Conservation (phyloP, 257 asterid species). For the Mentha longifolia region DNA sequence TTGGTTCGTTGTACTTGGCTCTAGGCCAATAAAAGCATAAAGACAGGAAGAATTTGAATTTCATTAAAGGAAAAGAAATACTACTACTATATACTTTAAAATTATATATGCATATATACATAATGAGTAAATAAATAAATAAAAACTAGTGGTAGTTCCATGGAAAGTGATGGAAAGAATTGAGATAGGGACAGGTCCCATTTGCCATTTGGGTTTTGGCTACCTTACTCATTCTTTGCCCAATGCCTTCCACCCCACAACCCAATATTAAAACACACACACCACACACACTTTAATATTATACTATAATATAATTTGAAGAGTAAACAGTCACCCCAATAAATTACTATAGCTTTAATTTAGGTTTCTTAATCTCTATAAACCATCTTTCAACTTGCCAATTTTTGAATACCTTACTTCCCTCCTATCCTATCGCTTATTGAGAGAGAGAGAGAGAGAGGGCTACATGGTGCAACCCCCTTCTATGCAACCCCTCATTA, state of each 20-base stretch:
- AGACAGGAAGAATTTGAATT: constrained; percentile 36
- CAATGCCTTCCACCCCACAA: constrained; percentile 20
- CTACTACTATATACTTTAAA: too few species aligned
- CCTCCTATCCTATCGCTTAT: too few species aligned
- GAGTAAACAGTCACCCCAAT: not conserved
- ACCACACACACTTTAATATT: not conserved
- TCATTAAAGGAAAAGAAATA: not conserved
- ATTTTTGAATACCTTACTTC: too few species aligned
- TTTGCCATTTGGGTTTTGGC: constrained; percentile 41
- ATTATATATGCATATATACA: too few species aligned
- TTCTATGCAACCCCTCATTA: too few species aligned
- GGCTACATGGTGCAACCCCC: too few species aligned
- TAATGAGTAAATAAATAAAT: not conserved
- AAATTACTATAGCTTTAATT: not conserved
- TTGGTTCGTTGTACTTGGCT: constrained; percentile 50
- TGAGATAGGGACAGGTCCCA: constrained; percentile 48
- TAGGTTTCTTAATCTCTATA: too few species aligned
- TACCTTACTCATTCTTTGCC: constrained; percentile 35
- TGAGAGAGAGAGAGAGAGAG: too few species aligned
- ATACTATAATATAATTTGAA: not conserved
- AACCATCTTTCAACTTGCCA: too few species aligned
- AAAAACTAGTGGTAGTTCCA: constrained; percentile 43
- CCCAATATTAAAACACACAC: not conserved
- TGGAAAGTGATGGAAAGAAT: constrained; percentile 51
- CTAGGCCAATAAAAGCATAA: constrained; percentile 39